Evolutionary conservation across 768 basidiomycete species (phyloP), one percentile per base, ranked within the genome.

Genomic region (Strobilomyces confusus): DNA sequence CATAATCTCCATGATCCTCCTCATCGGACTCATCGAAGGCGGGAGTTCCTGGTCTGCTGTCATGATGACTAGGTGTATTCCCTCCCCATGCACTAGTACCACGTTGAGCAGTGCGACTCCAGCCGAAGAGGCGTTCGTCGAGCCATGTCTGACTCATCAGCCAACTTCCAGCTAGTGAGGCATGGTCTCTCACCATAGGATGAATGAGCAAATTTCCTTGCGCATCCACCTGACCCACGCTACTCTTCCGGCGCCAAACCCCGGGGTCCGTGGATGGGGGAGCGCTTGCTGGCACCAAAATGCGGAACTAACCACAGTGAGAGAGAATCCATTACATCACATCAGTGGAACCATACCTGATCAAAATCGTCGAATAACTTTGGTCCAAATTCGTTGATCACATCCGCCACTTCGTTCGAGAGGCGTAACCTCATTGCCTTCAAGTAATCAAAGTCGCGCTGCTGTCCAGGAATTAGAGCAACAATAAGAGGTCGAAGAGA

Each of bases 71-170:
- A 36, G 69, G 73, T 22, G 75, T 73, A 37, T 69, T 67, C 17
- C 82, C 88, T 30, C 82, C 82, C 92, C 92, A 94, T n/a, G 83
- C 90, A 62, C 86, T 90, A 3, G 90, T 91, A n/a, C 92, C 89
- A 44, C 81, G 82, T 45, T 72, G 74, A 1, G 89, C 80, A 59
- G 86, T 90, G 49, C 82, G 78, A 68, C 84, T 85, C 93, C 91
- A 95, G 41, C 93, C 94, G 65, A 95, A 97, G 23, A 97, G 78
- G 9, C 90, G 84, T 70, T 95, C 94, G 68, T 97, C 93, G 15
- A 95, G 79, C 92, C 92, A 95, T 14, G 87, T 85, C 75, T 82
- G 64, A 25, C 44, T 13, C 8, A 19, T 51, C 33, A 58, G 33
- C 30, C 30, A 41, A 38, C 29, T 33, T 33, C 26, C 48, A 23